These are phyloP conservation scores for Mycena vulgaris DNA, from an alignment of 768 basidiomycete species.

Conservation along the genomic window DNA sequence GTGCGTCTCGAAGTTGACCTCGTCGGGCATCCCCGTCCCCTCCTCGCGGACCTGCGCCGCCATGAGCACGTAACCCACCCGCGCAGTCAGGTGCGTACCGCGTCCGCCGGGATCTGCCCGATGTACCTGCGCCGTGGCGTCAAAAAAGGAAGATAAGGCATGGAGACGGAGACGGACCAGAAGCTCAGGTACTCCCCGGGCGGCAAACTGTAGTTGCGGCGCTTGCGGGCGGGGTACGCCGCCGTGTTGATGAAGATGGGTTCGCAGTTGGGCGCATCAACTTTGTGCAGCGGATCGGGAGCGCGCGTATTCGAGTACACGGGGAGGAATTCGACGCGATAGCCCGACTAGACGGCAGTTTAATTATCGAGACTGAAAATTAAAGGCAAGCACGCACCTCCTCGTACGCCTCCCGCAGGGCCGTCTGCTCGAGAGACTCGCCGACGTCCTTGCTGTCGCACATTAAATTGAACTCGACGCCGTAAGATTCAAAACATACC, in stretches of 20 bases:
- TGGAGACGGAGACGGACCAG: constrained; percentile 68
- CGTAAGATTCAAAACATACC: constrained; percentile 13
- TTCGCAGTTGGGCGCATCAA: constrained; percentile 52
- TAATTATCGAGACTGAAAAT: constrained; percentile 45
- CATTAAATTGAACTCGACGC: not conserved
- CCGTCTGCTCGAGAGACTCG: constrained; percentile 72
- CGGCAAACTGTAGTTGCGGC: constrained; percentile 28
- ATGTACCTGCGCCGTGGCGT: constrained; percentile 8
- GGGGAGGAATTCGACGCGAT: constrained; percentile 62
- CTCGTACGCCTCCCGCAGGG: constrained; percentile 76
- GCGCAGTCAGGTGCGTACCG: constrained; percentile 55
- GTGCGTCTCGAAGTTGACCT: constrained; percentile 62
- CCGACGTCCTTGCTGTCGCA: constrained; percentile 70
- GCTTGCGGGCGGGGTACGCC: constrained; percentile 29
- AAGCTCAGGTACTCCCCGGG: constrained; percentile 69
- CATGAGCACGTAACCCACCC: not conserved
- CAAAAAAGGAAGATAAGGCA: constrained; percentile 18
- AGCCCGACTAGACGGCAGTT: constrained; percentile 61
- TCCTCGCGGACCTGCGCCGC: constrained; percentile 58
- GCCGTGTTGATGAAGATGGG: constrained; percentile 59
- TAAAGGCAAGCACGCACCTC: constrained; percentile 59
- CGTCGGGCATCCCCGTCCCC: constrained; percentile 73
- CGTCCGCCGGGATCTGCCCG: constrained; percentile 60
- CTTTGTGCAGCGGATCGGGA: constrained; percentile 53
- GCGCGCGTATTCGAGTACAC: constrained; percentile 58